These are phyloP conservation scores for Xylona heveae DNA, from an alignment of 495 filamentous ascomycete species.

Conservation along the genomic window DNA sequence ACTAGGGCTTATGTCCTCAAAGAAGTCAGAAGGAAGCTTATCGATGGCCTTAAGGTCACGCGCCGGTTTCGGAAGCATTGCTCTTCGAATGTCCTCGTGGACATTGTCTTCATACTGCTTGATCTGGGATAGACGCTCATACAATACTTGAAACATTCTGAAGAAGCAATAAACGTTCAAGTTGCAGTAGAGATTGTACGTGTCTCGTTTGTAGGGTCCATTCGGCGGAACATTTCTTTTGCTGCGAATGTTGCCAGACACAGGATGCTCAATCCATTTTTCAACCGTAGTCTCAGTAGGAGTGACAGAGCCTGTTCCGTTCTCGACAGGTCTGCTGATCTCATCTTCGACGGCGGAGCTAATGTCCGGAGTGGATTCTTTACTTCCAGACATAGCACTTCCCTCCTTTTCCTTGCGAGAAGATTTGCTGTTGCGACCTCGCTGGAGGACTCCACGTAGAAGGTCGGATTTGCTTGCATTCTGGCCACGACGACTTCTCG, in stretches of 20 bases:
- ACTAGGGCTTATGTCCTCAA: conserved; percentile 37
- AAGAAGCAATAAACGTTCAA: conserved; percentile 83
- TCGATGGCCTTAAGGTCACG: conserved; percentile 56
- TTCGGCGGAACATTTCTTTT: conserved; percentile 28
- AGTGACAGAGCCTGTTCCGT: conserved; percentile 13
- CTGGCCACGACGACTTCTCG: conserved; percentile 31
- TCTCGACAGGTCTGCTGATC: conserved; percentile 16
- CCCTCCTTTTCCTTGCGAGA: conserved; percentile 47
- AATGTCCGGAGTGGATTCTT: conserved; percentile 69
- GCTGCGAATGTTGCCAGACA: conserved; percentile 25
- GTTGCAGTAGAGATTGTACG: conserved; percentile 77
- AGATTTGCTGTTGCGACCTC: conserved; percentile 39
- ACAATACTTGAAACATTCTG: conserved; percentile 71
- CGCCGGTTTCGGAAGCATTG: conserved; percentile 52
- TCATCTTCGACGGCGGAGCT: conserved; percentile 49
- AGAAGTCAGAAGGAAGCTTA: conserved; percentile 60
- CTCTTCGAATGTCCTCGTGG: conserved; percentile 44
- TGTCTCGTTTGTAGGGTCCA: conserved; percentile 53
- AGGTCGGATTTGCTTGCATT: conserved; percentile 61
- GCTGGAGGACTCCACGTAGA: conserved; percentile 70
- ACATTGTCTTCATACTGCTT: conserved; percentile 59
- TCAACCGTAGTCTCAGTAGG: conserved; percentile 22
- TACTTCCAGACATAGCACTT: conserved; percentile 49
- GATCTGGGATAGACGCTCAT: conserved; percentile 59
- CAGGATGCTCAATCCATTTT: conserved; percentile 39